Percentiles rank a stretch among this genome's conserved stretches.
These are phyloP conservation scores for Auxenochlorella pyrenoidosa DNA, from an alignment of 139 green algal species.

Conservation along the genomic window DNA sequence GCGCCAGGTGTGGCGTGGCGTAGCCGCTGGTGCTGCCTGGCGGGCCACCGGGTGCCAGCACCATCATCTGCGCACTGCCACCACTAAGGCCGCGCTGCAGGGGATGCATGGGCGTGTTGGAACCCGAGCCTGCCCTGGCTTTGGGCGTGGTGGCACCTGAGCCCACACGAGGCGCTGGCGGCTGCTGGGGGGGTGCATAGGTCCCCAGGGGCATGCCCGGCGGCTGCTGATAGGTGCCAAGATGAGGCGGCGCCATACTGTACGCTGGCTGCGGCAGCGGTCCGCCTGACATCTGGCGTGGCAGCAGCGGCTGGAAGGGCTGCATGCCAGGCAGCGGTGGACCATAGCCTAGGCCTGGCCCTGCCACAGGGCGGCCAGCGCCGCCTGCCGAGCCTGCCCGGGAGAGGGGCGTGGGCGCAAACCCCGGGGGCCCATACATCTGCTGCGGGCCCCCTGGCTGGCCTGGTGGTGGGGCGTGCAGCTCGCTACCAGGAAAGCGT, in stretches of 20 bases:
- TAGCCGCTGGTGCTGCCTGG: background rate
- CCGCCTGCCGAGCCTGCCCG: background rate
- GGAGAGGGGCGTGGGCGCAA: background rate
- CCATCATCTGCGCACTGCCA: background rate
- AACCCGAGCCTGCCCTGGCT: background rate
- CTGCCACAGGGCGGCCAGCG: background rate
- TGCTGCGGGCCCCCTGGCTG: background rate
- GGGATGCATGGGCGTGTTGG: constrained; percentile 13
- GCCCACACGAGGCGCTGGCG: background rate
- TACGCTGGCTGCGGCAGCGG: background rate
- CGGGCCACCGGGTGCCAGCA: background rate
- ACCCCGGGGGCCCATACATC: background rate
- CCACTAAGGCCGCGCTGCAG: constrained; percentile 24
- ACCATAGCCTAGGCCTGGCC: background rate
- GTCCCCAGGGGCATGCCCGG: background rate
- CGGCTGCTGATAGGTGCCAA: background rate
- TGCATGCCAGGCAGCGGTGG: background rate
- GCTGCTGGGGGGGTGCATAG: background rate
- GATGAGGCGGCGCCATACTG: background rate
- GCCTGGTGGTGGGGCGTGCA: constrained; percentile 4
- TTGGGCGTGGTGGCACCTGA: constrained; percentile 2
- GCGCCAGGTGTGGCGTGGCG: background rate
- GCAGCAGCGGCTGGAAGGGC: constrained; percentile 20
- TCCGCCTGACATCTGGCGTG: background rate
- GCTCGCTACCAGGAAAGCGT: constrained; percentile 14